Evolutionary conservation across 108 stramenopile species (phyloP).

Genomic region (Conticribra weissflogii): DNA sequence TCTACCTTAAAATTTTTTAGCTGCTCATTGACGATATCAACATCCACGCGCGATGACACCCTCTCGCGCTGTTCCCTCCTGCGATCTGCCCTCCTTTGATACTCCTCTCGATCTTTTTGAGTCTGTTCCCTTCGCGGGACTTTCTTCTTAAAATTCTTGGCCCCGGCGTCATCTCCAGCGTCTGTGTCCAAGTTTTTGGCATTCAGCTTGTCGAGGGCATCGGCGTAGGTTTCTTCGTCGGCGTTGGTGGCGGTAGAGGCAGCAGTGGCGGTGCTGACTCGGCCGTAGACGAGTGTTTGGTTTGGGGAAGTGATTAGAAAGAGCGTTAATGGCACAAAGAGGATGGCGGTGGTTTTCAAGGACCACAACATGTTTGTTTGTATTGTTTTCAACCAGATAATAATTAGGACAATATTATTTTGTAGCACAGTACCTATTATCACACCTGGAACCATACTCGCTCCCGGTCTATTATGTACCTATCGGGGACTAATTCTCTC

Average conservation of each 20-base stretch:
- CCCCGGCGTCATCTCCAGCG: not conserved
- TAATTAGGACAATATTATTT: too few relatives aligned
- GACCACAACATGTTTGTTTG: not conserved
- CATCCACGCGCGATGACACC: not conserved
- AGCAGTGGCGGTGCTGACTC: too few relatives aligned
- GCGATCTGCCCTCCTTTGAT: not conserved
- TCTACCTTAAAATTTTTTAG: not conserved
- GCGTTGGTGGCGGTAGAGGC: not conserved
- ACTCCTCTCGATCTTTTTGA: not conserved
- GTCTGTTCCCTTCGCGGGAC: not conserved
- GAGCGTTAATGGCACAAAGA: not conserved
- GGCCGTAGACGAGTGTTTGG: not conserved
- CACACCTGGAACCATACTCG: too few relatives aligned
- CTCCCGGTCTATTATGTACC: too few relatives aligned
- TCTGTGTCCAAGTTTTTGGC: not conserved
- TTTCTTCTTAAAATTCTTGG: not conserved
- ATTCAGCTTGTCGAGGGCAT: conserved; percentile 9
- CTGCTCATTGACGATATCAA: not conserved
- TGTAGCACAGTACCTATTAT: too few relatives aligned
- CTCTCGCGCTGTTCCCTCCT: not conserved
- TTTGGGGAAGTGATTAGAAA: not conserved
- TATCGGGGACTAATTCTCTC: too few relatives aligned
- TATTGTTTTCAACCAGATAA: not conserved
- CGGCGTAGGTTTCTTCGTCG: conserved; percentile 11
- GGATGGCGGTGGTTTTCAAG: not conserved